Evolutionary conservation across 768 basidiomycete genomes (phyloP), one percentile per base, ranked within the genome.

Genomic region (Daedaleopsis nitida): DNA sequence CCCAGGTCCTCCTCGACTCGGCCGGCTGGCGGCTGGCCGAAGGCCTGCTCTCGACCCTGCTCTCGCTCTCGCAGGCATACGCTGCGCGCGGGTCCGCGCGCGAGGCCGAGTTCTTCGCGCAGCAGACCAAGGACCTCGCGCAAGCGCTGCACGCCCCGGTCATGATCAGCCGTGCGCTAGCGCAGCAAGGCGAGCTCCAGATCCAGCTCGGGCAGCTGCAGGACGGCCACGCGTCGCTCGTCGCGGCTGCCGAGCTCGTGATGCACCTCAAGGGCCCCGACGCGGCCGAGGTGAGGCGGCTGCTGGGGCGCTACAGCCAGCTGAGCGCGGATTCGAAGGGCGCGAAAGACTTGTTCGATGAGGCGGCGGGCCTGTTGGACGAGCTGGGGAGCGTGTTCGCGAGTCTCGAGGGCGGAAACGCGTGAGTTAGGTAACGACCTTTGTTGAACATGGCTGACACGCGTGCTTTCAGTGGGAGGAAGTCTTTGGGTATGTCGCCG

Each of bases 21-120:
- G 59, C 90, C 10, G 87, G 92, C 64, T 95, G 92, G 92, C 81
- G 87, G 1, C 77, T 94, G 12, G 83, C 88, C 3, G 86, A 91
- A 66, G 87, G 86, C 12, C 80, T 96, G 5, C 74, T 94, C 5
- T 75, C 77, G 0, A 85, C 87, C 0, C 75, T 91, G 3, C 83
- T 96, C 59, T 78, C 84, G 2, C 77, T 96, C 8, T 78, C 83
- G 0, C 80, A 85, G 9, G 79, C 83, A 0, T 92, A 94, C 66
- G 78, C 86, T 19, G 71, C 76, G 0, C 84, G 93, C 17, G 96
- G 96, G 0, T 93, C 94, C 6, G 83, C 87, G 3, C 84, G 89
- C 21, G 94, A 96, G 67, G 87, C 92, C 1, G 87, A 92, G 62
- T 95, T 90, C 67, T 96, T 94, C 70, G 80, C 88, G 0, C 80